phyloP scores from a whole-genome alignment of 1,139 yeast genomes.

The Debaryomyces fabryi region DNA sequence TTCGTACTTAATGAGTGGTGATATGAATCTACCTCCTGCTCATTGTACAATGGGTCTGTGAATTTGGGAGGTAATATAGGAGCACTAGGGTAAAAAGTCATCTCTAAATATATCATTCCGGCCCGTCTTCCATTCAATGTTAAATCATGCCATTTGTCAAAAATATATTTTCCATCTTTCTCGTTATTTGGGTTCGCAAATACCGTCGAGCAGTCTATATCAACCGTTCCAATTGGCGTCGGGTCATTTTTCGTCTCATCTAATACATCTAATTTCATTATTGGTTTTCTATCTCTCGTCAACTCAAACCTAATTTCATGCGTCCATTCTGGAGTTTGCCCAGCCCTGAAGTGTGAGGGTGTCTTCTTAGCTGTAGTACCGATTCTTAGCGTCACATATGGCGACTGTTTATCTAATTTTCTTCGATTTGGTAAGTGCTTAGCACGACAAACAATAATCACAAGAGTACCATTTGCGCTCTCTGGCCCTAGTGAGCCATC shows the following conservation, averaged over 20 bases:
- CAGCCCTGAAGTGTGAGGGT: constrained; percentile 75
- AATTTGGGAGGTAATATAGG: constrained; percentile 51
- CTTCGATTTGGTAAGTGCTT: constrained; percentile 81
- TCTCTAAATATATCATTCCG: constrained; percentile 85
- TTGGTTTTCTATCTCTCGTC: constrained; percentile 62
- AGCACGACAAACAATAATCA: constrained; percentile 54
- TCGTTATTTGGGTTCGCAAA: constrained; percentile 49
- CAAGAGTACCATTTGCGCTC: constrained; percentile 50
- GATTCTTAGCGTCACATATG: constrained; percentile 77
- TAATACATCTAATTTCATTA: constrained; percentile 70
- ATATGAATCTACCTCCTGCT: constrained; percentile 7
- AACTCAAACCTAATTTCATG: constrained; percentile 72
- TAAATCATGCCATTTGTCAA: constrained; percentile 82
- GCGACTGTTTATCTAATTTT: constrained; percentile 85
- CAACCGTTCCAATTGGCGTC: constrained; percentile 80
- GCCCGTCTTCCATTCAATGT: constrained; percentile 73
- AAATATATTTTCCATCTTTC: constrained; percentile 68
- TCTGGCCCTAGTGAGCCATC: constrained; percentile 22
- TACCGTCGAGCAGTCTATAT: constrained; percentile 75
- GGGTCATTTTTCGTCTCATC: constrained; percentile 90
- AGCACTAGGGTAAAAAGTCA: constrained; percentile 82
- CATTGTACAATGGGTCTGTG: constrained; percentile 12
- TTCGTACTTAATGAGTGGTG: not conserved
- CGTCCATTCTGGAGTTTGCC: constrained; percentile 89
- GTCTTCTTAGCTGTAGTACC: constrained; percentile 83